These are phyloP conservation scores for Coemansia sp. DNA, from an alignment of 192 early-diverging fungal species.

Conservation along the genomic window DNA sequence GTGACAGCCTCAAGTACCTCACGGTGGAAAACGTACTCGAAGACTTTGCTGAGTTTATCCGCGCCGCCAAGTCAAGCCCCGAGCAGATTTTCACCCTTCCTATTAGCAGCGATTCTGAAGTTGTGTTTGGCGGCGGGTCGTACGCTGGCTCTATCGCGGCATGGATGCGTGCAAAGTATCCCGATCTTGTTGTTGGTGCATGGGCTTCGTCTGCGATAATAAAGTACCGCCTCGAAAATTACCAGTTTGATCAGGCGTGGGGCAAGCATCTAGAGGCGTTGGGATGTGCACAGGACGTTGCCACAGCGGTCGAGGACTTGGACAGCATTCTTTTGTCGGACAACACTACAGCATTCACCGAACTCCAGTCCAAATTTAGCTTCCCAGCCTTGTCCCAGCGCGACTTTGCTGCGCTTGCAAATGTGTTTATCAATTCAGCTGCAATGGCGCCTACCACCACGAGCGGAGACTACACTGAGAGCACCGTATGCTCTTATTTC, in stretches of 20 bases:
- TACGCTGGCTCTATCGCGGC: constrained; percentile 71
- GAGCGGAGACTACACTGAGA: constrained; percentile 17
- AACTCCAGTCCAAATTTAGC: constrained; percentile 27
- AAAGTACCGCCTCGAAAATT: constrained; percentile 58
- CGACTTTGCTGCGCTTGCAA: constrained; percentile 38
- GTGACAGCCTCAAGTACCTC: constrained; percentile 34
- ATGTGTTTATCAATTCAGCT: constrained; percentile 14
- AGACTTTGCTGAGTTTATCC: constrained; percentile 37
- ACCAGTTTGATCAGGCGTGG: constrained; percentile 57
- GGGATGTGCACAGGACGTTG: constrained; percentile 31
- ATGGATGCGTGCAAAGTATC: constrained; percentile 67
- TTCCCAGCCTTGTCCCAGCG: constrained; percentile 21
- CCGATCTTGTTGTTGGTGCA: constrained; percentile 61
- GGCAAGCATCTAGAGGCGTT: constrained; percentile 37
- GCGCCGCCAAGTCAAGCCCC: constrained; percentile 18
- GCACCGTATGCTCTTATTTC: constrained; percentile 30
- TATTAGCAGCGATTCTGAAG: constrained; percentile 22
- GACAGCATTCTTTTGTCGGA: constrained; percentile 25
- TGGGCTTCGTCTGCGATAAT: constrained; percentile 70
- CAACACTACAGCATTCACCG: constrained; percentile 16
- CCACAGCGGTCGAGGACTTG: constrained; percentile 48
- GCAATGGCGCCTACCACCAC: constrained; percentile 15
- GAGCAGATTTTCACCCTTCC: constrained; percentile 17
- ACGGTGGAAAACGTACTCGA: constrained; percentile 34
- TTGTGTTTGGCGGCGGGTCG: constrained; percentile 64